A percentile compares a stretch with the other conserved stretches of the same genome.
Conservation (phyloP, 768 basidiomycete genomes). For the Tephrocybe sp. region DNA sequence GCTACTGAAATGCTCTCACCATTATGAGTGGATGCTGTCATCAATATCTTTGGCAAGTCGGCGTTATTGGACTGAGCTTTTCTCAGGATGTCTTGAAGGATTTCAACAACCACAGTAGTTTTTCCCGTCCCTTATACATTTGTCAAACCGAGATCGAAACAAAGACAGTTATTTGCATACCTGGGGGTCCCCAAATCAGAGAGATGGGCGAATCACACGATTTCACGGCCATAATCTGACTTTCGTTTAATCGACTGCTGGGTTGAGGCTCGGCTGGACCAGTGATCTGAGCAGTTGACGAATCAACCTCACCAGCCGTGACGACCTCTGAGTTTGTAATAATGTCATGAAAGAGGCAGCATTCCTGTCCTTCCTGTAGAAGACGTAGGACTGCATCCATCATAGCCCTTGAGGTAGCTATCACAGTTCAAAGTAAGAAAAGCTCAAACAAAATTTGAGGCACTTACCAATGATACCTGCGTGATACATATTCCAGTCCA, state of each 20-base stretch:
- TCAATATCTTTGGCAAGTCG: conserved; percentile 47
- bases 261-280: not conserved
- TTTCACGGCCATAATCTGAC: conserved; percentile 49
- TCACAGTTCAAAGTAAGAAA: not conserved
- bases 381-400: conserved; percentile 57
- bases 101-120: conserved; percentile 66
- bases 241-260: conserved; percentile 42
- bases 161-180: conserved; percentile 24
- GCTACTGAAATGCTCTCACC: conserved; percentile 28
- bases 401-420: conserved; percentile 65
- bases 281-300: not conserved
- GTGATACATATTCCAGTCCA: conserved; percentile 66
- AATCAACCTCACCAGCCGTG: not conserved
- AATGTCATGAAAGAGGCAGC: conserved; percentile 48
- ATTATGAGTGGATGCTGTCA: conserved; percentile 73
- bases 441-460: not conserved
- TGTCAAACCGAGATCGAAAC: not conserved
- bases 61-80: conserved; percentile 16
- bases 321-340: conserved; percentile 34
- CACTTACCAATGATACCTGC: conserved; percentile 56
- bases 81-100: conserved; percentile 42
- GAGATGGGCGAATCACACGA: conserved; percentile 44
- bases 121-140: conserved; percentile 57
- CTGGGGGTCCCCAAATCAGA: conserved; percentile 71
- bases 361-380: conserved; percentile 35